phyloP scores from a whole-genome alignment of 306 rosid genomes.

The Hylodesmum podocarpum region DNA sequence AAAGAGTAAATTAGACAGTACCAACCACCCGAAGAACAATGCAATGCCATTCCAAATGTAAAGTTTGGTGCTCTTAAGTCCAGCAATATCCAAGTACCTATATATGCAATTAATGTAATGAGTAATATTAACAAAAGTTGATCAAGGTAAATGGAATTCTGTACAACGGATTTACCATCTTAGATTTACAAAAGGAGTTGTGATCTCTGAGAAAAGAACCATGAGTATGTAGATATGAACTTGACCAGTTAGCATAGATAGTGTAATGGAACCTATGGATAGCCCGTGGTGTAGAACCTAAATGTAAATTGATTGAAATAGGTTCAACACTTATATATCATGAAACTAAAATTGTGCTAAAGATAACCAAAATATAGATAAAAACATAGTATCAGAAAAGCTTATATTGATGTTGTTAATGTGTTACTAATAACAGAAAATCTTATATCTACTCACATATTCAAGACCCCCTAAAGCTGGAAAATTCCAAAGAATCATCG shows the following conservation, averaged over 20 bases:
- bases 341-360: not conserved
- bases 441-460: slow-evolving; percentile 59
- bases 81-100: slow-evolving; percentile 78
- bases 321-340: not conserved
- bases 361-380: not conserved
- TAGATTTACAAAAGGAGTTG: slow-evolving; percentile 76
- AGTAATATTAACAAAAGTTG: slow-evolving; percentile 23
- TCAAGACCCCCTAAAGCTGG: slow-evolving; percentile 81
- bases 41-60: slow-evolving; percentile 63
- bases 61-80: slow-evolving; percentile 56
- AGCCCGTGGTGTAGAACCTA: slow-evolving; percentile 75
- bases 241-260: slow-evolving; percentile 61
- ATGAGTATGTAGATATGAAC: slow-evolving; percentile 65
- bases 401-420: not conserved
- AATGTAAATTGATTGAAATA: slow-evolving; percentile 20
- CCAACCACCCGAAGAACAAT: slow-evolving; percentile 79
- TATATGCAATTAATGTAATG: slow-evolving; percentile 22
- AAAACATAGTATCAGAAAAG: not conserved
- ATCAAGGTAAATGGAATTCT: not conserved
- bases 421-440: not conserved
- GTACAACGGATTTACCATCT: slow-evolving; percentile 58
- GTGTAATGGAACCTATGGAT: slow-evolving; percentile 63
- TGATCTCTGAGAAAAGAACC: slow-evolving; percentile 76
- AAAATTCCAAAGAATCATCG: slow-evolving; percentile 67
- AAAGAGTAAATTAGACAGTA: slow-evolving; percentile 43